A percentile compares a stretch with the other conserved stretches of the same genome.
phyloP scores from a whole-genome alignment of 2,329 filamentous ascomycete genomes.

The Epichloe brachyelytri region DNA sequence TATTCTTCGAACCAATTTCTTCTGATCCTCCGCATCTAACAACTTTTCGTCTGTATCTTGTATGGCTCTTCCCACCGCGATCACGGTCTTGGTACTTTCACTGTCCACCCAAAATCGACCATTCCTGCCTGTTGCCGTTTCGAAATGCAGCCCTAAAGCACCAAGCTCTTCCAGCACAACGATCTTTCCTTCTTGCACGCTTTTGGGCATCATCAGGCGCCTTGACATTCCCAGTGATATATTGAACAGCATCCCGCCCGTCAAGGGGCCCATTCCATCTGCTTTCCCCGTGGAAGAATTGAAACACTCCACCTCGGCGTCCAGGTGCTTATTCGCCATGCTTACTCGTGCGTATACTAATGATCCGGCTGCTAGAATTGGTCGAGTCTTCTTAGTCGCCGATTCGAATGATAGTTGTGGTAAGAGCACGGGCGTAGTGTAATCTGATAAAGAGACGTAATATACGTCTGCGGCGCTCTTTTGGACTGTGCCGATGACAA shows the following conservation, averaged over 20 bases:
- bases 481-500: conserved; percentile 77
- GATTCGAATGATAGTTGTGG: conserved; percentile 87
- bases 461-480: conserved; percentile 65
- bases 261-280: conserved; percentile 74
- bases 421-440: conserved; percentile 53
- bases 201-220: conserved; percentile 55
- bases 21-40: conserved; percentile 53
- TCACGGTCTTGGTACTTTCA: conserved; percentile 55
- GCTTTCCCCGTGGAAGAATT: conserved; percentile 75
- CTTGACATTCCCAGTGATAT: conserved; percentile 74
- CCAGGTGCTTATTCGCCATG: conserved; percentile 67
- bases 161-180: conserved; percentile 71
- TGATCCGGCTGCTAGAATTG: conserved; percentile 59
- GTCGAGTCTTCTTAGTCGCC: conserved; percentile 83
- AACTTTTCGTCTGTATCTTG: conserved; percentile 60
- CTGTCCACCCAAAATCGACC: conserved; percentile 87
- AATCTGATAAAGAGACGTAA: conserved; percentile 61
- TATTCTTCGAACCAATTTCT: conserved; percentile 53
- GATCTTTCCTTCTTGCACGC: conserved; percentile 48
- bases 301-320: conserved; percentile 83
- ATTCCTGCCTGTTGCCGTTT: conserved; percentile 87
- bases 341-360: conserved; percentile 81
- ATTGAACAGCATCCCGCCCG: conserved; percentile 74
- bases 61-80: conserved; percentile 69
- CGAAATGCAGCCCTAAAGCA: conserved; percentile 66